Base-by-base conservation (phyloP, 208 protist genomes). In the Acanthamoeba triangularis region DNA sequence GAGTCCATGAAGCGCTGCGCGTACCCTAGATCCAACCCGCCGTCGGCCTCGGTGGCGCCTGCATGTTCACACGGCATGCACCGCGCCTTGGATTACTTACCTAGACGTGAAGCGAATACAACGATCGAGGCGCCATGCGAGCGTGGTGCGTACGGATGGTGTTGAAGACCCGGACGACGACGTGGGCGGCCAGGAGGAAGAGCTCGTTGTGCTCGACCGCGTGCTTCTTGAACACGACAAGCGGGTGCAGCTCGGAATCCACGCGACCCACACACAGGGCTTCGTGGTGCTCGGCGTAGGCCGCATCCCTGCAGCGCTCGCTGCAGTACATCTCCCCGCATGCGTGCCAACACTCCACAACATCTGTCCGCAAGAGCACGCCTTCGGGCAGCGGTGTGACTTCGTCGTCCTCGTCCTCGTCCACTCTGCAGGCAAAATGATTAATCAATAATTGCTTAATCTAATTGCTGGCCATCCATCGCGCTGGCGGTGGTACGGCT, bases 301-400 rank as follows among this genome's bases (percentile, higher is more conserved):
- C 74, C 37, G 49, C 74, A 23, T 82, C 74, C 37, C 74, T 28
- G 44, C 74, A 82, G 41, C 74, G 33, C 30, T 82, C 74, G 37
- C 74, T 82, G 37, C 74, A 82, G 74, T 82, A 82, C 74, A 82
- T 82, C 74, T 82, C 74, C 10, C 74, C 74, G 23, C 74, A 82
- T 0, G 74, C 74, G 74, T 82, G 74, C 74, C 74, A 82, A 30
- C 74, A 82, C 74, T 82, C 74, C 14, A 82, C 74, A 20, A 82
- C 74, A 0, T 82, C 37, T 0, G 74, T 82, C 33, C 74, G 74
- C 37, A 82, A n/a, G 74, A 82, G 74, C 3, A 49, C 74, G 44
- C 74, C 74, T n/a, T 82, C 74, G 11, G 74, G 74, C 41, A 82
- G 74, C 10, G 37, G 33, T 20, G 37, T 37, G 33, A 82, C 74